Evolutionary conservation across 805 yeast species (phyloP).

Genomic region (Lipomyces sp.): DNA sequence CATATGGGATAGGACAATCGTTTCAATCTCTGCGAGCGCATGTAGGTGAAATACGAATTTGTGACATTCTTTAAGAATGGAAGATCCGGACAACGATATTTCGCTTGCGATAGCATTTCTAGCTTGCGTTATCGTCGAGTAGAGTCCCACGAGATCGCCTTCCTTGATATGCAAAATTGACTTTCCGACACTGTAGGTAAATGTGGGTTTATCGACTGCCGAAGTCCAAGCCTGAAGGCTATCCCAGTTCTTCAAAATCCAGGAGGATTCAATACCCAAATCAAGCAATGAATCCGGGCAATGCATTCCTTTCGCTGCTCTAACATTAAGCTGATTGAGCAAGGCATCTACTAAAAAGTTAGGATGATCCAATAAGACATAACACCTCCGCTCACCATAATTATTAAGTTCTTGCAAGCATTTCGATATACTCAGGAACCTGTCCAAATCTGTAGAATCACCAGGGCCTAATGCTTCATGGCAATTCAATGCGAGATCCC

Average conservation of each 20-base stretch:
- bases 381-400: constrained; percentile 63
- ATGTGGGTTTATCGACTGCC: constrained; percentile 48
- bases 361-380: background rate
- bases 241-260: constrained; percentile 55
- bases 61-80: constrained; percentile 52
- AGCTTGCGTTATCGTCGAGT: constrained; percentile 48
- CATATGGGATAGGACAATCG: constrained; percentile 35
- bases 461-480: constrained; percentile 42
- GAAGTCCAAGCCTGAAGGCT: constrained; percentile 58
- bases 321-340: constrained; percentile 47
- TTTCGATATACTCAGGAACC: constrained; percentile 57
- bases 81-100: constrained; percentile 48
- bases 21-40: constrained; percentile 56
- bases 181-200: constrained; percentile 63
- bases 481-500: constrained; percentile 85
- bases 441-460: constrained; percentile 31
- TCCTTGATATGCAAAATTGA: constrained; percentile 49
- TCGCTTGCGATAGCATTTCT: constrained; percentile 59
- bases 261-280: constrained; percentile 73
- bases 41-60: constrained; percentile 54
- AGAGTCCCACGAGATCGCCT: constrained; percentile 39
- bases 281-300: constrained; percentile 56
- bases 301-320: constrained; percentile 28
- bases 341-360: constrained; percentile 35
- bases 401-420: constrained; percentile 75